Evolutionary conservation across 176 grass and related monocot genomes (phyloP).

Genomic region (Avena eriantha): DNA sequence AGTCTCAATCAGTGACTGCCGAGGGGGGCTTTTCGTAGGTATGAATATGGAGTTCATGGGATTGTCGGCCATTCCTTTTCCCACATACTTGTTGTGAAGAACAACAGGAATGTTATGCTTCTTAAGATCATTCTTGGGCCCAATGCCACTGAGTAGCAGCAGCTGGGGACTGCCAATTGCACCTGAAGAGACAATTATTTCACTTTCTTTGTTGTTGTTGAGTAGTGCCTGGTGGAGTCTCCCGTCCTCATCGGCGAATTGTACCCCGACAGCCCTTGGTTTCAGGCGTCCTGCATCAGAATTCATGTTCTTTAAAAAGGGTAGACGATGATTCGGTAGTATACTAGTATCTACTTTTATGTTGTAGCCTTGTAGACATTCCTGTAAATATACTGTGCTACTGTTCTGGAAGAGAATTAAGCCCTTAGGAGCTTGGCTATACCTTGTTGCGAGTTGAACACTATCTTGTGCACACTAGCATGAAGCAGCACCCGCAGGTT

Average conservation of each 20-base stretch:
- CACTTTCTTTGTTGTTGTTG: constrained; percentile 45
- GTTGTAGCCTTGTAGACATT: constrained; percentile 33
- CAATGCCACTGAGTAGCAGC: constrained; percentile 80
- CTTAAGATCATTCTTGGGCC: constrained; percentile 71
- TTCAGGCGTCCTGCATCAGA: constrained; percentile 43
- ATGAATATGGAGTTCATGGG: constrained; percentile 94
- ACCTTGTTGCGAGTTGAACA: constrained; percentile 62
- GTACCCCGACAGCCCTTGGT: constrained; percentile 66
- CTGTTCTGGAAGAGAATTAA: constrained; percentile 19
- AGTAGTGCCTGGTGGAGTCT: constrained; percentile 58
- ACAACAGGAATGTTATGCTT: constrained; percentile 68
- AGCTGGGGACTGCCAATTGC: constrained; percentile 79
- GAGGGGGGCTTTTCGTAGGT: constrained; percentile 75
- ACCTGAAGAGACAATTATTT: constrained; percentile 71
- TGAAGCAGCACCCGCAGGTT: constrained; percentile 78
- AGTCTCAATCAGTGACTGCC: constrained; percentile 84
- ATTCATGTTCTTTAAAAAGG: constrained; percentile 41
- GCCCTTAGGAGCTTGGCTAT: constrained; percentile 16
- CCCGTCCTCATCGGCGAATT: constrained; percentile 78
- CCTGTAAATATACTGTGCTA: neutral
- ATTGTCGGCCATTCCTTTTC: constrained; percentile 83
- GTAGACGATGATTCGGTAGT: neutral
- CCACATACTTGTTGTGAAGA: constrained; percentile 70
- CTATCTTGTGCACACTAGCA: constrained; percentile 70
- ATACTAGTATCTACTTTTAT: neutral